Base-by-base conservation (phyloP, 495 filamentous ascomycete species). In the Parathielavia hyrcaniae region DNA sequence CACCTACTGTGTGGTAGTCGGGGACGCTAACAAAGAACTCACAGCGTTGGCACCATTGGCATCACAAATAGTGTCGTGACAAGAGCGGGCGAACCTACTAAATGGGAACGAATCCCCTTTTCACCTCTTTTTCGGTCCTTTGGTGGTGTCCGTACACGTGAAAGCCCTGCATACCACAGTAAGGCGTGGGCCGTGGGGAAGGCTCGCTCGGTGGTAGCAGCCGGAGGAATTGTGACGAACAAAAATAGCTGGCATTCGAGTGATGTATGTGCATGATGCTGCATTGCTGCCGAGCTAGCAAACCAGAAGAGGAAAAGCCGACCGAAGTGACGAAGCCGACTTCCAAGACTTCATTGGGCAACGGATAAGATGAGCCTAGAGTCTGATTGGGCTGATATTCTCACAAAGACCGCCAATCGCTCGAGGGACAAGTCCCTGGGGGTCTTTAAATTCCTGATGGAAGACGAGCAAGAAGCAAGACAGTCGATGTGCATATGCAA, bases 401-500 rank as follows among this genome's bases (percentile, higher is more conserved):
- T 13, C 23, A 13, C 35, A 9, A 26, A 9, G 17, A 56, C 8
- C 17, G 12, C 44, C 53, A 56, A 56, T 56, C 34, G 53, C 14
- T 39, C 34, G 13, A 38, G 32, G 12, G 34, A 39, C 43, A 43
- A 47, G 14, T 32, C 53, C 43, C 44, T 48, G 53, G 2, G 6
- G 36, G 38, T 35, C 45, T n/a, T 36, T 35, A 30, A 44, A 56
- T 56, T 32, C 17, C 32, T 30, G 13, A 56, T 56, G 22, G 19
- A 30, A 23, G 7, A 47, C 52, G n/a, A 55, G 40, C 41, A 30
- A 45, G 23, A 23, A 20, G 26, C 26, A 30, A 30, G 34, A 45
- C 11, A 13, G 9, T 49, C 53, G 53, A 56, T 56, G 43, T 39
- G 53, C 53, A 56, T 56, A 39, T 56, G 53, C 53, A 48, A 40